A percentile compares a stretch with the other conserved stretches of the same genome.
phyloP scores from a whole-genome alignment of 2,329 filamentous ascomycete species.

The Fusarium tupiense region DNA sequence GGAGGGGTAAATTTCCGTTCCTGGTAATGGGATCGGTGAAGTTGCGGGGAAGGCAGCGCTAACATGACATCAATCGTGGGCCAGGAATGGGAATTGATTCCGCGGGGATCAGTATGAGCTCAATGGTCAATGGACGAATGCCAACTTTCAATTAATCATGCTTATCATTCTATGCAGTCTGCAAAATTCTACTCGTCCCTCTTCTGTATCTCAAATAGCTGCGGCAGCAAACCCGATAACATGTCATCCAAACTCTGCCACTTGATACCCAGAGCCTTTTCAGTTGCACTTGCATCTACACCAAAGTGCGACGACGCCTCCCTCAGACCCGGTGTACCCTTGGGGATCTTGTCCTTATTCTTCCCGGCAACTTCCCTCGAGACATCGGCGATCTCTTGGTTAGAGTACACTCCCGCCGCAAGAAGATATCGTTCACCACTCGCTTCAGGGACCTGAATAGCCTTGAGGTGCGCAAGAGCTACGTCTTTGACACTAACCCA shows the following conservation, averaged over 20 bases:
- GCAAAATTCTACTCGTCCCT: not conserved
- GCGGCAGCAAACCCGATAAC: not conserved
- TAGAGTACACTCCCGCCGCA: not conserved
- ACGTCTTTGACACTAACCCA: constrained; percentile 8
- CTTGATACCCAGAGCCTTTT: not conserved
- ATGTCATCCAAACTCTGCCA: constrained; percentile 3
- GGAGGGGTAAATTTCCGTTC: not conserved
- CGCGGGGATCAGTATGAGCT: not conserved
- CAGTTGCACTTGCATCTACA: not conserved
- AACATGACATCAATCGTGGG: not conserved
- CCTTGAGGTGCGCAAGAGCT: not conserved
- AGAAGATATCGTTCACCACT: constrained; percentile 8
- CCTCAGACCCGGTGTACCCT: not conserved
- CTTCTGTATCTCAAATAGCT: not conserved
- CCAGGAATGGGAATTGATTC: not conserved
- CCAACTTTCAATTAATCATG: no score
- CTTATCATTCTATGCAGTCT: not conserved
- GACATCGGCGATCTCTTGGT: constrained; percentile 1
- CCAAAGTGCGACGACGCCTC: not conserved
- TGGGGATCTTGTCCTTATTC: not conserved
- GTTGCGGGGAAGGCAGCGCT: not conserved
- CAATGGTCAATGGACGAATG: not conserved
- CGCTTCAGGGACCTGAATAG: not conserved
- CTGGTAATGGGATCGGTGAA: not conserved
- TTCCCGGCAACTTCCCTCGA: not conserved